Percentiles rank a stretch among this genome's conserved stretches.
Evolutionary conservation across 345 rosid species (phyloP).

Genomic region (Litchi chinensis): DNA sequence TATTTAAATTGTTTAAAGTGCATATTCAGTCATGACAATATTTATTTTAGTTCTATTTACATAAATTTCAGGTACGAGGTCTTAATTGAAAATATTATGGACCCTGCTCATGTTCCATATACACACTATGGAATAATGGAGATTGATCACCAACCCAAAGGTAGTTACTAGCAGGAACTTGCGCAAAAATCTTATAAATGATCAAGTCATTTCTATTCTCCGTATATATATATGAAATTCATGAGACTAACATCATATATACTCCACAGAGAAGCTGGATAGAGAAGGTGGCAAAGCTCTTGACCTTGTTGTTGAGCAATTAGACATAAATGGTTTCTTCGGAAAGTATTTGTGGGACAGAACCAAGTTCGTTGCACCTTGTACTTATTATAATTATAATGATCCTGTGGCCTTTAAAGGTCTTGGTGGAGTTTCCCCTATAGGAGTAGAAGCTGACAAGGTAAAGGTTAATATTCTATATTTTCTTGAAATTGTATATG

Average conservation of each 20-base stretch:
- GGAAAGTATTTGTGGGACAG: conserved; percentile 39
- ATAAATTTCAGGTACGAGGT: conserved; percentile 66
- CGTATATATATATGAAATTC: not conserved
- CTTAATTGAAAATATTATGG: conserved; percentile 79
- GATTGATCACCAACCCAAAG: conserved; percentile 21
- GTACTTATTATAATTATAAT: conserved; percentile 29
- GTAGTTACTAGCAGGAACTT: not conserved
- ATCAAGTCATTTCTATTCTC: not conserved
- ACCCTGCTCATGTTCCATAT: conserved; percentile 95
- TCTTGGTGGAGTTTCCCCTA: not conserved
- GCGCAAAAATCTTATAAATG: no score
- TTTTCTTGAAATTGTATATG: no score
- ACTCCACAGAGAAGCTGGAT: conserved; percentile 39
- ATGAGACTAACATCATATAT: not conserved
- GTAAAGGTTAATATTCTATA: no score
- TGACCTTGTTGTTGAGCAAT: conserved; percentile 36
- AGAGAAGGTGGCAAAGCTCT: conserved; percentile 56
- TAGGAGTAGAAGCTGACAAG: no score
- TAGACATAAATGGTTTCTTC: conserved; percentile 35
- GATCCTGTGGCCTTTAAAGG: not conserved
- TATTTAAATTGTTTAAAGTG: no score
- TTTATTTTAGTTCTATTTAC: no score
- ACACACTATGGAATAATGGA: conserved; percentile 77
- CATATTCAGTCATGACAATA: no score
- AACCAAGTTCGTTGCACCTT: conserved; percentile 43